A percentile compares a stretch with the other conserved stretches of the same genome.
Conservation (phyloP, 805 yeast genomes). For the Lipomyces sp. region DNA sequence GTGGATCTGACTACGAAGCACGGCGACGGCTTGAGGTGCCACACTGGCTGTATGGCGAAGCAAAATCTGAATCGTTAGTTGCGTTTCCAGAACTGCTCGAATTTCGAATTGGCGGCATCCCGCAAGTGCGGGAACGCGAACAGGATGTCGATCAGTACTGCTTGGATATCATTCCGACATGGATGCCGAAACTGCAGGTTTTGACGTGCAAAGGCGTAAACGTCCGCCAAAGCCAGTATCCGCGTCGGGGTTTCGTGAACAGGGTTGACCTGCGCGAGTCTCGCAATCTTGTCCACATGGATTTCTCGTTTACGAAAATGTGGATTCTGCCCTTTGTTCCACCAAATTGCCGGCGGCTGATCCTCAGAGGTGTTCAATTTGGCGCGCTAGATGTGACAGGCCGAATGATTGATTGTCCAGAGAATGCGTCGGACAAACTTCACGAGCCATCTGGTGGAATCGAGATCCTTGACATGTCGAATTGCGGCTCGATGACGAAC, state of each 20-base stretch:
- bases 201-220: slow-evolving; percentile 24
- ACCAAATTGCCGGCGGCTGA: slow-evolving; percentile 22
- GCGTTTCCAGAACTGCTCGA: slow-evolving; percentile 30
- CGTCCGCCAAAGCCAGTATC: slow-evolving; percentile 24
- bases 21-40: slow-evolving; percentile 27
- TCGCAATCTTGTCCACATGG: slow-evolving; percentile 10
- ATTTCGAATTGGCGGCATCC: slow-evolving; percentile 19
- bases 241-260: slow-evolving; percentile 26
- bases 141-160: slow-evolving; percentile 33
- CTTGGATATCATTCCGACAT: slow-evolving; percentile 21
- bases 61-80: slow-evolving; percentile 9
- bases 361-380: slow-evolving; percentile 24
- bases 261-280: slow-evolving; percentile 25
- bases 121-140: slow-evolving; percentile 12
- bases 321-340: slow-evolving; percentile 31
- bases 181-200: slow-evolving; percentile 33
- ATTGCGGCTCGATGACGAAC: slow-evolving; percentile 28
- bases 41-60: slow-evolving; percentile 27
- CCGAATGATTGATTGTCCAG: slow-evolving; percentile 14
- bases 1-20: slow-evolving; percentile 28
- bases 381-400: slow-evolving; percentile 29
- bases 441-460: slow-evolving; percentile 24
- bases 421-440: slow-evolving; percentile 10
- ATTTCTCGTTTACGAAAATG: slow-evolving; percentile 22
- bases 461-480: slow-evolving; percentile 24